A percentile compares a stretch with the other conserved stretches of the same genome.
Conservation (phyloP, 108 stramenopile genomes). For the Skeletonema menzelii region DNA sequence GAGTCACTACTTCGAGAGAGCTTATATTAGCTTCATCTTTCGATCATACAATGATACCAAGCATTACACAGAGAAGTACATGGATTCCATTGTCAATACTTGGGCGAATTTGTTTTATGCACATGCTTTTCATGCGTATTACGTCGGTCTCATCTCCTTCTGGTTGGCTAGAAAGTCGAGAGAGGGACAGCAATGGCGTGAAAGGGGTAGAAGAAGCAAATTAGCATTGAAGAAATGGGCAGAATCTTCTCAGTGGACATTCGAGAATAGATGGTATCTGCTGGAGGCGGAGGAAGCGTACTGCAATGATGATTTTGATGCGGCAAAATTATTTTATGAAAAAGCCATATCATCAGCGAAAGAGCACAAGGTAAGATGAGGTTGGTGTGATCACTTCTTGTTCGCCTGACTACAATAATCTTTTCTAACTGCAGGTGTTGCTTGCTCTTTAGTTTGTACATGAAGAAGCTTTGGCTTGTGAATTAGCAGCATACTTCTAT, state of each 20-base stretch:
- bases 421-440: too few species aligned
- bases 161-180: conserved; percentile 1
- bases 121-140: neutral
- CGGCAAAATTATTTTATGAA: too few species aligned
- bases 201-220: neutral
- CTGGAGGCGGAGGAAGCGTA: neutral
- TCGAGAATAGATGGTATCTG: conserved; percentile 6
- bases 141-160: neutral
- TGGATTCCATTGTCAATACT: too few species aligned
- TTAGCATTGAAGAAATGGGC: neutral
- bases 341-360: too few species aligned
- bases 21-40: neutral
- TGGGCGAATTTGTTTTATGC: too few species aligned
- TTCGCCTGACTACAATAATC: too few species aligned
- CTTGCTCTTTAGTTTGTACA: neutral
- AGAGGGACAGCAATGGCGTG: neutral
- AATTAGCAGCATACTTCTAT: neutral
- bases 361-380: too few species aligned
- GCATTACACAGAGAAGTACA: too few species aligned
- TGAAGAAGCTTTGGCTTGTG: neutral
- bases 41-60: too few species aligned
- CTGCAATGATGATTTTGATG: neutral
- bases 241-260: neutral
- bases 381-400: too few species aligned
- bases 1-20: neutral